A percentile compares a stretch with the other conserved stretches of the same genome.
These are phyloP conservation scores for Kwoniella dejecticola DNA, from an alignment of 768 basidiomycete species.

Conservation along the genomic window DNA sequence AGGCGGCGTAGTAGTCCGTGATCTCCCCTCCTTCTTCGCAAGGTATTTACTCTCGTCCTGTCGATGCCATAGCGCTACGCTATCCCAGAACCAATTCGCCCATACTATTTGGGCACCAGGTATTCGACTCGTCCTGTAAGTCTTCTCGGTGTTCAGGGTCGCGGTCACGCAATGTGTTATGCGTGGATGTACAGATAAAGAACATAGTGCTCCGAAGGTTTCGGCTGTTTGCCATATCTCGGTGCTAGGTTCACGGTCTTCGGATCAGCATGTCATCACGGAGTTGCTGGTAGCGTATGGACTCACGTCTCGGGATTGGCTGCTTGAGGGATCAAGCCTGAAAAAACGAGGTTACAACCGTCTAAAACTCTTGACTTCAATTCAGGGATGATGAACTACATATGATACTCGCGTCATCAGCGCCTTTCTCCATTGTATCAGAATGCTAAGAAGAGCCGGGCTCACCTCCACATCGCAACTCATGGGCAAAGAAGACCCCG, in stretches of 20 bases:
- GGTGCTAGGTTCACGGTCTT: constrained; percentile 41
- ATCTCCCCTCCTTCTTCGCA: constrained; percentile 33
- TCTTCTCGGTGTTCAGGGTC: constrained; percentile 85
- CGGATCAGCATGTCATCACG: constrained; percentile 1
- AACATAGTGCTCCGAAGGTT: constrained; percentile 83
- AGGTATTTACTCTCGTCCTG: constrained; percentile 78
- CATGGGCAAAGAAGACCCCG: constrained; percentile 41
- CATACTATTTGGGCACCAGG: constrained; percentile 81
- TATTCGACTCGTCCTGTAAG: constrained; percentile 75
- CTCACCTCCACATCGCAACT: constrained; percentile 75
- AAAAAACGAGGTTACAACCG: constrained; percentile 83
- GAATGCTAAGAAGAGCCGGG: background rate
- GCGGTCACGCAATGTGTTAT: constrained; percentile 91
- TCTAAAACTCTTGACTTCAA: constrained; percentile 75
- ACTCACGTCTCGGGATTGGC: constrained; percentile 68
- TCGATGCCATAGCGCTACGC: constrained; percentile 79
- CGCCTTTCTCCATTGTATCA: background rate
- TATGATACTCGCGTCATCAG: background rate
- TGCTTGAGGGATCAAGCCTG: constrained; percentile 91
- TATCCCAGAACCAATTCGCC: constrained; percentile 86
- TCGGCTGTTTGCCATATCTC: constrained; percentile 84
- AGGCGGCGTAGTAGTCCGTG: background rate
- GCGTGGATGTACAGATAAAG: constrained; percentile 65
- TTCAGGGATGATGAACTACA: constrained; percentile 78
- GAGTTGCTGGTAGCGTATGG: no score